Base-by-base conservation (phyloP, 2,329 filamentous ascomycete species). In the Ophiostoma sp. region DNA sequence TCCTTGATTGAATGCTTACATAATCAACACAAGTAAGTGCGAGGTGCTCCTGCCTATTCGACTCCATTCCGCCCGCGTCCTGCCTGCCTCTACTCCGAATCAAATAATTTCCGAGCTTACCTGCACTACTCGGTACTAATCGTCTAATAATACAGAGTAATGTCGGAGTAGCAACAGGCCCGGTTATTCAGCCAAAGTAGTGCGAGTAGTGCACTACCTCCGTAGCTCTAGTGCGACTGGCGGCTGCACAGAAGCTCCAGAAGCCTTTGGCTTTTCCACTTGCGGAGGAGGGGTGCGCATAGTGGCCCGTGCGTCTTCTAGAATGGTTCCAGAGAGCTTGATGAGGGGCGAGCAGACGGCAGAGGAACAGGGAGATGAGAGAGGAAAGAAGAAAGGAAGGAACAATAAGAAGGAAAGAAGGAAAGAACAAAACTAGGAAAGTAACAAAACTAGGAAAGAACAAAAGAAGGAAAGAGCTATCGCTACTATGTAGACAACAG, bases 231-330 rank as follows among this genome's bases (percentile, higher is more conserved):
- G 39, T 41, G 39, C 39, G 39, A 62, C 62, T 57, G 44, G 62
- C 67, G 57, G 68, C 72, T 74, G 73, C 74, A 74, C 52, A 71
- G 73, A 75, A 74, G 73, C 71, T 74, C 71, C 70, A 74, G 73
- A 73, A 75, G 73, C 68, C 69, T 27, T 41, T 35, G 62, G 62
- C 62, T 65, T 67, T 67, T 41, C 67, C 69, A 57, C 48, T 41
- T 67, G 69, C 68, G 70, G 68, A 67, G 68, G 52, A 27, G 52
- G 52, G 52, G 69, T 1, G 52, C 72, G 69, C 73, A 72, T 65
- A 10, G 68, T 73, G 74, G 70, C 44, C 74, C 70, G 74, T 75
- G 74, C 74, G 65, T 71, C 73, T 75, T 75, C 74, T 75, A 75
- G 74, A 75, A 75, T 54, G 44, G 60, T 75, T 74, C 74, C 71